Evolutionary conservation across 108 stramenopile genomes (phyloP), one percentile per base, ranked within the genome.

Genomic region (Fragilaria crotonensis): DNA sequence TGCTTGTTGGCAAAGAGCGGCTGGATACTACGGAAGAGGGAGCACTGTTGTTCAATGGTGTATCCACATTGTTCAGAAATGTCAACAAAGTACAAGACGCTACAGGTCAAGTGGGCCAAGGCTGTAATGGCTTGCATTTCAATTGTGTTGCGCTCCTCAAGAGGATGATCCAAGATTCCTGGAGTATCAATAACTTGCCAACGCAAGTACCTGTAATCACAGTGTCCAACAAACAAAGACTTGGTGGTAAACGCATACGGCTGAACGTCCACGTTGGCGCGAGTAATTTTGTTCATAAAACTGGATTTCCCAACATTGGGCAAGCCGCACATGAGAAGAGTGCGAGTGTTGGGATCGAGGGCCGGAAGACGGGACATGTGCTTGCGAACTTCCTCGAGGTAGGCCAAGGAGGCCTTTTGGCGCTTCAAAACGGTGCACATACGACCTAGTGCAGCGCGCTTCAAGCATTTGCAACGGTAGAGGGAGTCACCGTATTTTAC

Each of bases 121-220:
- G 98, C 98, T 50, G 97, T 99, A 45, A 99, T 95, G 48, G 98
- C 95, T 75, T 99, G 98, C 98, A 99, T 99, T 67, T 99, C 98
- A 80, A 99, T 99, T 28, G 97, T 98, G 71, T 99, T 99, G 23
- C 97, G 72, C 64, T 97, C 89, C 76, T 99, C 98, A 52, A 99
- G 66, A 4, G 96, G 73, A 62, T 96, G 93, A 68, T 99, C 98
- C 60, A 99, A 68, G 51, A 99, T 97, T 18, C 98, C 98, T 11
- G 98, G 98, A 9, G 98, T 99, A 72, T 99, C 98, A 68, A 99
- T 95, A 36, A 98, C 98, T 79, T 99, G 98, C 98, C 98, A 99
- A 48, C 97, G 76, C 66, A 97, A 67, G 66, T 96, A 99, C 51
- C 90, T 80, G 81, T 99, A 95, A 72, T 99, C 98, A 69, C 95